A percentile compares a stretch with the other conserved stretches of the same genome.
Conservation (phyloP, 805 yeast species). For the Cyberlindnera americana region DNA sequence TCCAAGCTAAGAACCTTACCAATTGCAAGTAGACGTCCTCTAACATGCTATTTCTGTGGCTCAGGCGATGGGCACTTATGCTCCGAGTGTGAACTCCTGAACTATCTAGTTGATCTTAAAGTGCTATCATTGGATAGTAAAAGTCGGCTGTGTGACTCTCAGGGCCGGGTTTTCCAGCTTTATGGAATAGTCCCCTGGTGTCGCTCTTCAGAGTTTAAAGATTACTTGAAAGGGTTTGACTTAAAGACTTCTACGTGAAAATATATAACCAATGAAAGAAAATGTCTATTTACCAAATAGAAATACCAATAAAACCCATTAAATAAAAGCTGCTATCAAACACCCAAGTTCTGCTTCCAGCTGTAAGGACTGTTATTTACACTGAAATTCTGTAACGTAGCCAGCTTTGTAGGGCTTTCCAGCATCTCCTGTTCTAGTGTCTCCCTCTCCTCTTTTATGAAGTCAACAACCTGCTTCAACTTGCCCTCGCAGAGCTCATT, state of each 20-base stretch:
- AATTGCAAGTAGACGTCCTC: background rate
- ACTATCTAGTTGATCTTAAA: conserved; percentile 1
- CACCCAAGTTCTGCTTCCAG: conserved; percentile 14
- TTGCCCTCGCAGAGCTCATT: conserved; percentile 42
- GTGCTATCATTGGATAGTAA: background rate
- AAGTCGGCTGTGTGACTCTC: background rate
- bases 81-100: conserved; percentile 3
- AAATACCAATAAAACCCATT: background rate
- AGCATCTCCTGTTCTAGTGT: conserved; percentile 25
- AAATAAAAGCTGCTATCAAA: background rate
- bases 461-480: conserved; percentile 43
- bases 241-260: no score
- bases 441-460: conserved; percentile 36
- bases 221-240: background rate
- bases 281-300: conserved; percentile 1
- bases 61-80: conserved; percentile 6
- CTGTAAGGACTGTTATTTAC: conserved; percentile 23
- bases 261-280: background rate
- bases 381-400: conserved; percentile 20
- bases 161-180: background rate
- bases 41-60: conserved; percentile 6
- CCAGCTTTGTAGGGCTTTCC: conserved; percentile 13
- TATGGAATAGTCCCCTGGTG: conserved; percentile 1
- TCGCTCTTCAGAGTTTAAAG: conserved; percentile 1
- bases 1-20: background rate